These are phyloP conservation scores for Apodospora peruviana DNA, from an alignment of 495 filamentous ascomycete species.

Conservation along the genomic window DNA sequence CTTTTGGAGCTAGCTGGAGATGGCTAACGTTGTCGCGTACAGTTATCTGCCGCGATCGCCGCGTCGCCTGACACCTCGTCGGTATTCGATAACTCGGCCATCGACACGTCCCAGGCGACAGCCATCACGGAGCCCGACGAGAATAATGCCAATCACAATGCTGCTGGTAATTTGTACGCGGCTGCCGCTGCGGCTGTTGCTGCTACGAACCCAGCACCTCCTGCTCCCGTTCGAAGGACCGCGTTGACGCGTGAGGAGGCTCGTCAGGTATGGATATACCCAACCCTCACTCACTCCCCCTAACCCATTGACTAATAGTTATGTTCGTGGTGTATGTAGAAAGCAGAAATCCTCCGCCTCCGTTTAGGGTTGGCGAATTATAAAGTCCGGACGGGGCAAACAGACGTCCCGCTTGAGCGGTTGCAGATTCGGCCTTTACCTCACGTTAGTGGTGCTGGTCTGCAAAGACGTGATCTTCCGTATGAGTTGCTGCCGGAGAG, in stretches of 20 bases:
- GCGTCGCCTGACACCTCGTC: constrained; percentile 22
- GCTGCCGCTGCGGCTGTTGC: not conserved
- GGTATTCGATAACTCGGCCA: constrained; percentile 31
- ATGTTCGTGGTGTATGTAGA: constrained; percentile 18
- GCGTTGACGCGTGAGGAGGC: constrained; percentile 37
- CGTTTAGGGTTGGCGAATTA: constrained; percentile 47
- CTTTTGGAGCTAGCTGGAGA: too few species aligned
- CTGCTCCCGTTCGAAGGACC: constrained; percentile 2
- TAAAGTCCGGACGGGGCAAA: constrained; percentile 49
- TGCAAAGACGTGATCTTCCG: too few species aligned
- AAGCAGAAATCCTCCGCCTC: constrained; percentile 44
- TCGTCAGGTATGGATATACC: constrained; percentile 32
- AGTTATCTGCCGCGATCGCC: too few species aligned
- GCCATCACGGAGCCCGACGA: constrained; percentile 34
- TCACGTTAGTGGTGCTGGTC: not conserved
- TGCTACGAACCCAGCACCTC: constrained; percentile 6
- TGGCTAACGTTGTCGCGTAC: too few species aligned
- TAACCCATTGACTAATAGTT: not conserved
- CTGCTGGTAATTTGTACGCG: not conserved
- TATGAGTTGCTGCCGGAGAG: too few species aligned
- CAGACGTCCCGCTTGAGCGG: constrained; percentile 41
- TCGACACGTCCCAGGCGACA: constrained; percentile 32
- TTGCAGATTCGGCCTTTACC: constrained; percentile 26
- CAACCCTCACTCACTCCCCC: not conserved
- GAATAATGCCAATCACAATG: not conserved